Evolutionary conservation across 1,284 basidiomycete species (phyloP).

Genomic region (Chalciporus sp.): DNA sequence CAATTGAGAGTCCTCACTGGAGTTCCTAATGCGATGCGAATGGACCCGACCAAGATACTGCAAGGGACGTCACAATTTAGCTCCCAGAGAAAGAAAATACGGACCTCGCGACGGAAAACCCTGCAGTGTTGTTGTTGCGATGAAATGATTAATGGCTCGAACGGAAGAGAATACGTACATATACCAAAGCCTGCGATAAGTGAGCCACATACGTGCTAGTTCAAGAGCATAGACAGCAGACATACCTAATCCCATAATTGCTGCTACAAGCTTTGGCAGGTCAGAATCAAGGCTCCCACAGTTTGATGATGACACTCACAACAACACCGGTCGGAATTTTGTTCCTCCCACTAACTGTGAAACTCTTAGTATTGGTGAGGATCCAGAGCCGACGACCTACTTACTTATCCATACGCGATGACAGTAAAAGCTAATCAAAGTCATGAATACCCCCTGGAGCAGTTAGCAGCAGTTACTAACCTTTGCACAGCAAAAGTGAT

Average conservation of each 20-base stretch:
- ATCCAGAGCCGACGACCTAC: background rate
- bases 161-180: background rate
- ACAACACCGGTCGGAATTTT: background rate
- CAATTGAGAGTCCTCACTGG: background rate
- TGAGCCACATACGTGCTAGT: too few relatives aligned
- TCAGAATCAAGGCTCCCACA: background rate
- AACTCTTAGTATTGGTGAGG: background rate
- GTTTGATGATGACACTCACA: background rate
- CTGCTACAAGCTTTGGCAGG: background rate
- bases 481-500: conserved; percentile 14
- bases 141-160: too few relatives aligned
- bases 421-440: conserved; percentile 13
- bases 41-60: background rate
- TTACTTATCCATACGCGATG: conserved; percentile 21
- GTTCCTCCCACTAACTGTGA: conserved; percentile 8
- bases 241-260: background rate
- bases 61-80: background rate
- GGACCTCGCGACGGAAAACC: too few relatives aligned
- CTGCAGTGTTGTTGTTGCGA: too few relatives aligned
- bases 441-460: background rate
- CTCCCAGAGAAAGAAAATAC: too few relatives aligned
- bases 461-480: background rate
- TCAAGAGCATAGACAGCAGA: too few relatives aligned
- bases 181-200: background rate
- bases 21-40: background rate